These are phyloP conservation scores for Fusarium musae DNA, from an alignment of 2,329 filamentous ascomycete genomes.

Conservation along the genomic window DNA sequence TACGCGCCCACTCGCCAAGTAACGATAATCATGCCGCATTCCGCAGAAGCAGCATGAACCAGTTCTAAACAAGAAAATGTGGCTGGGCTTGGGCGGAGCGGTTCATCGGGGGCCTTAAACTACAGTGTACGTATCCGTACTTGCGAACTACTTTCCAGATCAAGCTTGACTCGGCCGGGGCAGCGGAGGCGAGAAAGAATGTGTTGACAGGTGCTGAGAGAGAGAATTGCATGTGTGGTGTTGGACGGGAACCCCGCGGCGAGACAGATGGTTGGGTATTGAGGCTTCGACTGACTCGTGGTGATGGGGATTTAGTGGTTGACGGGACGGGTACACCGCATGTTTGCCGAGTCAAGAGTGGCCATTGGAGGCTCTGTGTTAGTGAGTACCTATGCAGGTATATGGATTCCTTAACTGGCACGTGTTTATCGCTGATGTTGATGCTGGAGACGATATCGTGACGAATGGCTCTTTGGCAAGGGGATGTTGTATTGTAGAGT, in stretches of 20 bases:
- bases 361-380: not conserved
- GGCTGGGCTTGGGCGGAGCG: slow-evolving; percentile 26
- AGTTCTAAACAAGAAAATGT: slow-evolving; percentile 2
- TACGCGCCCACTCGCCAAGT: not conserved
- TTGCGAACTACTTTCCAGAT: slow-evolving; percentile 8
- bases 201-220: not conserved
- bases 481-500: not conserved
- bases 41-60: not conserved
- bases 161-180: slow-evolving; percentile 18
- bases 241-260: not conserved
- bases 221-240: not conserved
- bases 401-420: slow-evolving; percentile 2
- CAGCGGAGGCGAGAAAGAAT: not conserved
- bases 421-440: not conserved
- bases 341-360: slow-evolving; percentile 2
- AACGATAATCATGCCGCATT: not conserved
- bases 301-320: not conserved
- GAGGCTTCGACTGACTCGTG: slow-evolving; percentile 19
- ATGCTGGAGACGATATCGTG: not conserved
- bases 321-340: slow-evolving; percentile 20
- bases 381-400: not conserved
- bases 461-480: not conserved
- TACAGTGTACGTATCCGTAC: not conserved
- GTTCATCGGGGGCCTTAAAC: slow-evolving; percentile 31
- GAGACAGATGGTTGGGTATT: slow-evolving; percentile 2